Conservation (phyloP, 306 rosid genomes). For the Cucumis sativus region DNA sequence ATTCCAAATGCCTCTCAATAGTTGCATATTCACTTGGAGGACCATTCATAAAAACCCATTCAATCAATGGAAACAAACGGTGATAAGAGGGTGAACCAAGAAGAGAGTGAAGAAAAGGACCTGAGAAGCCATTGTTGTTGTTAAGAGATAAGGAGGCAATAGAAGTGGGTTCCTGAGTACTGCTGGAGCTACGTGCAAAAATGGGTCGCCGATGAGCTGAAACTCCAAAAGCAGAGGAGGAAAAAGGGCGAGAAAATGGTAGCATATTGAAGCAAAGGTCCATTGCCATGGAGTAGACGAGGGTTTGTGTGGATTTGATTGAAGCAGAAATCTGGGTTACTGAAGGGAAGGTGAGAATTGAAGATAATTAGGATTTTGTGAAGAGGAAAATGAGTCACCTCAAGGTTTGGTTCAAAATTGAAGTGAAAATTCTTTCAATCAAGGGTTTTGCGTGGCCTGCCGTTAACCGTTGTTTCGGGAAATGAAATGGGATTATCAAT, state of each 20-base stretch:
- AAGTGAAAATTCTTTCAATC: not conserved
- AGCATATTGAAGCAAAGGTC: constrained; percentile 13
- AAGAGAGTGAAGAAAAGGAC: constrained; percentile 8
- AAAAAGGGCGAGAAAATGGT: constrained; percentile 7
- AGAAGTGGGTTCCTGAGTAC: constrained; percentile 21
- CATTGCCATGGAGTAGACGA: not conserved
- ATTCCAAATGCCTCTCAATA: not conserved
- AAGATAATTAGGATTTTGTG: not conserved
- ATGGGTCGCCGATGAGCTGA: constrained; percentile 14
- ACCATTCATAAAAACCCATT: not conserved
- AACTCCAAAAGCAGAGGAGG: constrained; percentile 2
- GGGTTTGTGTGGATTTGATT: not conserved
- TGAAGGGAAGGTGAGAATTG: not conserved
- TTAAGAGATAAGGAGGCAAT: constrained; percentile 14
- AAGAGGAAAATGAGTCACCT: not conserved
- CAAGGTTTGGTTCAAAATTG: not conserved
- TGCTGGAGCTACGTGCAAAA: constrained; percentile 29
- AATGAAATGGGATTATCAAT: not conserved
- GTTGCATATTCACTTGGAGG: not conserved
- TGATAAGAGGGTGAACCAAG: not conserved
- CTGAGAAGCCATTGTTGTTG: constrained; percentile 25
- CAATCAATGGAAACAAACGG: not conserved
- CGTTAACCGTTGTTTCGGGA: not conserved
- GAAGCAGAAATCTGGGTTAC: not conserved
- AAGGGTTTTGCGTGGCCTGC: constrained; percentile 1